These are phyloP conservation scores for Populus euphratica DNA, from an alignment of 345 rosid species.

Conservation along the genomic window DNA sequence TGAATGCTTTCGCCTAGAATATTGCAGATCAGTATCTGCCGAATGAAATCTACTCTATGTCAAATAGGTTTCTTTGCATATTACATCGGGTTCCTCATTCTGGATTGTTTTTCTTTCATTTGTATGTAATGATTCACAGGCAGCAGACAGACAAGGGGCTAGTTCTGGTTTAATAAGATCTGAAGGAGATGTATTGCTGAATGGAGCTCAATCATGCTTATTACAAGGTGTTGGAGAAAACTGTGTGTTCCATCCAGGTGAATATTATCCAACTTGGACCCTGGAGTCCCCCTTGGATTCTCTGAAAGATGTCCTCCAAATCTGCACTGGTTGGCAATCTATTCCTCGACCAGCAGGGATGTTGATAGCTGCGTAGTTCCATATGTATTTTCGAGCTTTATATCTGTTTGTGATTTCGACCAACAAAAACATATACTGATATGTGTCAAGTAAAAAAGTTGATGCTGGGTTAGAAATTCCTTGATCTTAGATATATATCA, in stretches of 20 bases:
- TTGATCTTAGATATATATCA: not conserved
- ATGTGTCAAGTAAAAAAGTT: too few relatives aligned
- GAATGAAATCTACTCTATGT: not conserved
- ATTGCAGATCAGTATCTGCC: not conserved
- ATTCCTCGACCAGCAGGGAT: slow-evolving; percentile 39
- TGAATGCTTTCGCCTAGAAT: not conserved
- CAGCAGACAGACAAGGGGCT: slow-evolving; percentile 51
- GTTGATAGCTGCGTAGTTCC: slow-evolving; percentile 16
- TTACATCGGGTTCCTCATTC: not conserved
- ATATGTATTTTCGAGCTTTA: not conserved
- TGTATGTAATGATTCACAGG: slow-evolving; percentile 27
- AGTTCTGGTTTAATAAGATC: slow-evolving; percentile 55
- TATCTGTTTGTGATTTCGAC: too few relatives aligned
- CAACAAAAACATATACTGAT: too few relatives aligned
- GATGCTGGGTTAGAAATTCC: not conserved
- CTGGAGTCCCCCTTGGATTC: slow-evolving; percentile 46
- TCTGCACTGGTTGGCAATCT: slow-evolving; percentile 68
- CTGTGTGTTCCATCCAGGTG: slow-evolving; percentile 54
- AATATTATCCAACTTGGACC: slow-evolving; percentile 54
- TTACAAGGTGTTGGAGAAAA: slow-evolving; percentile 34
- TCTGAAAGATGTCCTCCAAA: slow-evolving; percentile 46
- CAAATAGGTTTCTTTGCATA: not conserved
- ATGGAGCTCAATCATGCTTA: slow-evolving; percentile 50
- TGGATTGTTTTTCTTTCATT: too few relatives aligned
- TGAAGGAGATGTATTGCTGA: slow-evolving; percentile 56